These are phyloP conservation scores for Rhodosporidiobolus sp. DNA, from an alignment of 768 basidiomycete species.

Conservation along the genomic window DNA sequence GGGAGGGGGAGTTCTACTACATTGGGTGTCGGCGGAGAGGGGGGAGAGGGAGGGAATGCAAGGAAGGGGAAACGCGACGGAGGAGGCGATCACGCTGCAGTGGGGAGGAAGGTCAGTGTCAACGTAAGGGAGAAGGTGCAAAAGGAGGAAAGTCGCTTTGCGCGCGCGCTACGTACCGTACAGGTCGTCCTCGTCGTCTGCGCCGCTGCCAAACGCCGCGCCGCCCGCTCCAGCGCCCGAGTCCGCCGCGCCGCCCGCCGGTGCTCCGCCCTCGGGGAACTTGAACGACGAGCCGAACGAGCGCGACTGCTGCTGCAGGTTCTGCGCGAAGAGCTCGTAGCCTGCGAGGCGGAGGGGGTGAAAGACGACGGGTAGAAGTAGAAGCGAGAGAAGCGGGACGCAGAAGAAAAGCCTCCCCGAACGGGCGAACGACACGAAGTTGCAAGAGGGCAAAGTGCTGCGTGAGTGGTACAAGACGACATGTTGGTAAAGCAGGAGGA, in stretches of 20 bases:
- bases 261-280: slow-evolving; percentile 76
- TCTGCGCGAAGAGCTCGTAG: slow-evolving; percentile 98
- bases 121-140: too few species aligned
- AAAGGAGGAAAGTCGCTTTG: too few species aligned
- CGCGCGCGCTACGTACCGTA: too few species aligned
- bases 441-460: background rate
- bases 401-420: too few species aligned
- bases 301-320: slow-evolving; percentile 84
- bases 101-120: too few species aligned
- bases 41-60: too few species aligned
- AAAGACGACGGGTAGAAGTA: too few species aligned
- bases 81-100: too few species aligned
- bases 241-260: slow-evolving; percentile 14
- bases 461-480: background rate
- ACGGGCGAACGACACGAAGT: background rate
- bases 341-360: slow-evolving; percentile 49
- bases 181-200: slow-evolving; percentile 43
- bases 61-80: too few species aligned
- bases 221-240: slow-evolving; percentile 47
- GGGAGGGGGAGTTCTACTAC: too few species aligned
- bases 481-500: background rate
- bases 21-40: too few species aligned
- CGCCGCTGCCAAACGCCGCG: slow-evolving; percentile 47
- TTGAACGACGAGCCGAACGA: slow-evolving; percentile 94
- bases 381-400: too few species aligned